Base-by-base conservation (phyloP, 2,329 filamentous ascomycete species). In the Hypoxylon rubiginosum region DNA sequence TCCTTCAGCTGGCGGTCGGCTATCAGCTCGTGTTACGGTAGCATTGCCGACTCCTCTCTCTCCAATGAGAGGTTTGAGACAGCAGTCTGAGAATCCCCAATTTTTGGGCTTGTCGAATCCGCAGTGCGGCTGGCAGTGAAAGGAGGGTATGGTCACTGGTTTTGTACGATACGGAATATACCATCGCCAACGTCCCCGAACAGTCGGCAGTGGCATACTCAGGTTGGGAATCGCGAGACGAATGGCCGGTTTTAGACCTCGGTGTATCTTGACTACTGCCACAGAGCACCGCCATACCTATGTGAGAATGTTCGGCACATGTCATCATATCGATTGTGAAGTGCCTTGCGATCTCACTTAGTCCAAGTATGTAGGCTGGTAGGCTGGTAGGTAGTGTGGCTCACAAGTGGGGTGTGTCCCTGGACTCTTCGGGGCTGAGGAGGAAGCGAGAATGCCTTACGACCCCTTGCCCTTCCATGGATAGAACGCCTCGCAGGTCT, bases 361-460 rank as follows among this genome's bases (percentile, higher is more conserved):
- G 51, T 17, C 36, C 6, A 41, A 39, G 34, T 41, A 41, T 17
- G n/a, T 21, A 43, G 55, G 58, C 43, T 56, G 34, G 66, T 69
- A 59, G 62, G 67, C 67, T 69, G 45, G 63, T 48, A 24, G 4
- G 21, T 24, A 24, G 21, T 24, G 21, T 32, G 30, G 30, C 32
- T 34, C 32, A 34, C 4, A 55, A 60, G 70, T 69, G 70, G 71
- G 57, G 69, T 50, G 68, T 50, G 66, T 55, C 67, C 67, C 63
- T 68, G 64, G 57, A 61, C 62, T 57, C 41, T 66, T 66, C 62
- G 69, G 70, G 72, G 72, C 72, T 74, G 72, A 73, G 72, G 61
- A 68, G 68, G 60, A 68, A 66, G 61, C 58, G 49, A 64, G 66
- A 71, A 71, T 66, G 73, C 73, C 73, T 73, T 69, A 58, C 61